Evolutionary conservation across 2,329 filamentous ascomycete genomes (phyloP).

Genomic region (Cladosporium sp.): DNA sequence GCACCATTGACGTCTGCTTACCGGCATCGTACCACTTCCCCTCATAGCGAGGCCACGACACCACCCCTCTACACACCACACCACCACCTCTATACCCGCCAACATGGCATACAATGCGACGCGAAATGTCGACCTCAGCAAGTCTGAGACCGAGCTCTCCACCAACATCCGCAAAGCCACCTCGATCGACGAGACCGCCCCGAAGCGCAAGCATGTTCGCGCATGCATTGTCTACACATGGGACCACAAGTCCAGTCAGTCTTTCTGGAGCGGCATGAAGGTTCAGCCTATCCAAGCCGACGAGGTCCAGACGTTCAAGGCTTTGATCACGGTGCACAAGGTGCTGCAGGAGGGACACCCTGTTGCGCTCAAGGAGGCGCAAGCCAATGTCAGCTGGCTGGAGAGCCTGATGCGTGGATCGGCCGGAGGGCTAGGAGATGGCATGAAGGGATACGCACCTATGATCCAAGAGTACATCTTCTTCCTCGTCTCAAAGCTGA

Average conservation of each 20-base stretch:
- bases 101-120: slow-evolving; percentile 42
- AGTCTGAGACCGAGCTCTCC: slow-evolving; percentile 65
- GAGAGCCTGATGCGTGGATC: slow-evolving; percentile 86
- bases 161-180: slow-evolving; percentile 69
- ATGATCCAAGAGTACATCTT: slow-evolving; percentile 96
- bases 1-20: not conserved
- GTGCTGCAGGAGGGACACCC: slow-evolving; percentile 97
- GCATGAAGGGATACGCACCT: slow-evolving; percentile 69
- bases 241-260: slow-evolving; percentile 93
- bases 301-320: slow-evolving; percentile 98
- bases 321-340: slow-evolving; percentile 95
- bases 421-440: slow-evolving; percentile 71
- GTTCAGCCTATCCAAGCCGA: slow-evolving; percentile 99
- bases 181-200: slow-evolving; percentile 60
- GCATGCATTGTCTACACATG: slow-evolving; percentile 98
- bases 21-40: not conserved
- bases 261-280: slow-evolving; percentile 98
- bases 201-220: slow-evolving; percentile 91
- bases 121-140: slow-evolving; percentile 62
- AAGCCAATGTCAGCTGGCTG: slow-evolving; percentile 85
- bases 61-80: not conserved
- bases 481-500: slow-evolving; percentile 89
- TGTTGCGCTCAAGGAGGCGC: slow-evolving; percentile 79
- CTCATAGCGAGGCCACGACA: not conserved
- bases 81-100: not conserved